Base-by-base conservation (phyloP, 345 rosid species). In the Trapa bicornis region DNA sequence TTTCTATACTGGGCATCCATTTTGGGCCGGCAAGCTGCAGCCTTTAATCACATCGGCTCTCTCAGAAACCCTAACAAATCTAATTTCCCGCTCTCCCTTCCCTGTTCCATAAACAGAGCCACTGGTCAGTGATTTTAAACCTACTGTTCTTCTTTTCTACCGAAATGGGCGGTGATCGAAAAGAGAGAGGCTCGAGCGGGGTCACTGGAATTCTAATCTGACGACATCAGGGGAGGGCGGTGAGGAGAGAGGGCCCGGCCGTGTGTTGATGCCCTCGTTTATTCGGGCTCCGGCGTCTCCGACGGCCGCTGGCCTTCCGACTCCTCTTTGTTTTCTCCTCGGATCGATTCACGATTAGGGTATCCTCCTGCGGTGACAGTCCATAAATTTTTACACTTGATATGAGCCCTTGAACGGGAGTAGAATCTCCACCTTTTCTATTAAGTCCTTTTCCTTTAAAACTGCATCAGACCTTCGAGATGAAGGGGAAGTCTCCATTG, bases 141-240 rank as follows among this genome's bases (percentile, higher is more conserved):
- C 7, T 22, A 22, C 29, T 22, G 29, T 22, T 22, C 29, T 22
- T 22, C 29, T 3, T 8, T 42, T 42, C 45, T 42, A 4, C 8
- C 45, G 13, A 2, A 37, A 17, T 47, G 82, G 82, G 85, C 80
- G 39, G 47, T 85, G 86, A 80, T 85, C 80, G 73, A 42, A 79
- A 73, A 68, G 86, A 82, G 89, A 82, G 89, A 82, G 85, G 80
- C 85, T 80, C 37, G 81, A 85, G 85, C 77, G 83, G 83, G 70
- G 35, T 58, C 63, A 38, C 63, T 15, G 63, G 63, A 33, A 58
- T 38, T 15, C 37, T 58, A n/a, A 35, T 32, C 38, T 16, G 38
- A 11, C 35, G 15, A 38, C 37, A 22, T 22, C 29, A 13, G 38
- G 3, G 16, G 12, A 58, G 63, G 63, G 63, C 11, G 2, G 38